These are phyloP conservation scores for Fusarium odoratissimum DNA, from an alignment of 2,329 filamentous ascomycete genomes.

Conservation along the genomic window DNA sequence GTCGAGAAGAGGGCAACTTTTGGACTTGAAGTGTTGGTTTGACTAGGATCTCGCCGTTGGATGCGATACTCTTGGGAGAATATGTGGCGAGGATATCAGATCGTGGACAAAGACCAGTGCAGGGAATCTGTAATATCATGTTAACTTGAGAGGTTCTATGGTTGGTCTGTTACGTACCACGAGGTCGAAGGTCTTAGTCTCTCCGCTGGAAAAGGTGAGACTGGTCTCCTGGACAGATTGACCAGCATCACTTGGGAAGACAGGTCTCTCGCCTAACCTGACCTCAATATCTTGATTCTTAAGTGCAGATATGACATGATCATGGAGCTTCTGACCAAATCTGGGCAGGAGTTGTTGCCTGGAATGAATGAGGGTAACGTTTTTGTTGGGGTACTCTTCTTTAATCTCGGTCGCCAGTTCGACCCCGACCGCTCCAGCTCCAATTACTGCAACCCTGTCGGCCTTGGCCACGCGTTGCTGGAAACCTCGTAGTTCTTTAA, in stretches of 20 bases:
- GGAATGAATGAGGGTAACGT: slow-evolving; percentile 23
- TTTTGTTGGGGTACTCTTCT: slow-evolving; percentile 5
- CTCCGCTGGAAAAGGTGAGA: background rate
- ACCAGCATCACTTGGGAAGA: background rate
- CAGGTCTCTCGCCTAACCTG: background rate
- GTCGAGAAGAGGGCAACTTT: background rate
- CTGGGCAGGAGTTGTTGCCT: slow-evolving; percentile 17
- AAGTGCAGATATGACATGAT: background rate
- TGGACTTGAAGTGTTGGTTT: slow-evolving; percentile 20
- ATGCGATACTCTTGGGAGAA: slow-evolving; percentile 3
- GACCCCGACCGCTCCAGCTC: slow-evolving; percentile 26
- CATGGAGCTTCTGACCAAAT: slow-evolving; percentile 21
- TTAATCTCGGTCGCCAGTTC: slow-evolving; percentile 24
- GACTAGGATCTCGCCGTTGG: slow-evolving; percentile 13
- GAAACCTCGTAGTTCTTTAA: background rate
- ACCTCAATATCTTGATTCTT: background rate
- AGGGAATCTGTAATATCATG: slow-evolving; percentile 8
- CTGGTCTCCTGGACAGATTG: background rate
- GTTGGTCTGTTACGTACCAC: background rate
- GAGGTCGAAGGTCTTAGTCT: slow-evolving; percentile 5
- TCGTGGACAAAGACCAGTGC: slow-evolving; percentile 24
- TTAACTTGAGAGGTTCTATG: fast-evolving
- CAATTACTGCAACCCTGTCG: slow-evolving; percentile 3
- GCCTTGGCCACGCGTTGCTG: slow-evolving; percentile 13
- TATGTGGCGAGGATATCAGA: background rate